Evolutionary conservation across 306 rosid genomes (phyloP).

Genomic region (Neltuma alba): DNA sequence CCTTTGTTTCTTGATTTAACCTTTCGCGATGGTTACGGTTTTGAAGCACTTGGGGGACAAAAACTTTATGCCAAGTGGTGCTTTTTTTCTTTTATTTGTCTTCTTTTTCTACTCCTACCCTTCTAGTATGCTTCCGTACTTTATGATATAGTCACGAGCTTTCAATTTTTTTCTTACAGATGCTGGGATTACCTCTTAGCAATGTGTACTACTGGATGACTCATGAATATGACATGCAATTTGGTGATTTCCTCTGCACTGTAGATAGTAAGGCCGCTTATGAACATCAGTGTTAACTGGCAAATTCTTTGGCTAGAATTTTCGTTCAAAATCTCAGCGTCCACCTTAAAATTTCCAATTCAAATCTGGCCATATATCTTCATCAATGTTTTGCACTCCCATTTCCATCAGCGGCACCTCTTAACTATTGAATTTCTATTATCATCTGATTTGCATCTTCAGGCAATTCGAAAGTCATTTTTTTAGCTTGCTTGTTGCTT

Average conservation of each 20-base stretch:
- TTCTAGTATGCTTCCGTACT: not conserved
- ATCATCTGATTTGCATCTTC: conserved; percentile 24
- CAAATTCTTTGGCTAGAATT: conserved; percentile 37
- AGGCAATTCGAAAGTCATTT: conserved; percentile 6
- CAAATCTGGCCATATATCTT: conserved; percentile 25
- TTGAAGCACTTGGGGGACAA: not conserved
- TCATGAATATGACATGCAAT: not conserved
- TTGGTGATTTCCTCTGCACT: conserved; percentile 9
- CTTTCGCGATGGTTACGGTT: conserved; percentile 1
- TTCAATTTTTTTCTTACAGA: conserved; percentile 37
- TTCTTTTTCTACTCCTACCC: not conserved
- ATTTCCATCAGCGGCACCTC: conserved; percentile 30
- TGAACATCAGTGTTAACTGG: conserved; percentile 19
- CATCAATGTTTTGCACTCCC: conserved; percentile 23
- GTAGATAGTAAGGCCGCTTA: not conserved
- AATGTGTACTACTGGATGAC: conserved; percentile 18
- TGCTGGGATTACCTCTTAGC: conserved; percentile 28
- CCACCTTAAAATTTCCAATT: conserved; percentile 5
- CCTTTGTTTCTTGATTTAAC: conserved; percentile 3
- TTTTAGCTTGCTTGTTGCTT: conserved; percentile 14
- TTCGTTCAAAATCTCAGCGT: conserved; percentile 20
- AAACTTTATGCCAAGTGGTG: not conserved
- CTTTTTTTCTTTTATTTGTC: not conserved
- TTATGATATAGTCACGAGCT: conserved; percentile 18
- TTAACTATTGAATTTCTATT: conserved; percentile 1